A percentile compares a stretch with the other conserved stretches of the same genome.
Evolutionary conservation across 345 rosid genomes (phyloP).

Genomic region (Bruguiera gymnorhiza): DNA sequence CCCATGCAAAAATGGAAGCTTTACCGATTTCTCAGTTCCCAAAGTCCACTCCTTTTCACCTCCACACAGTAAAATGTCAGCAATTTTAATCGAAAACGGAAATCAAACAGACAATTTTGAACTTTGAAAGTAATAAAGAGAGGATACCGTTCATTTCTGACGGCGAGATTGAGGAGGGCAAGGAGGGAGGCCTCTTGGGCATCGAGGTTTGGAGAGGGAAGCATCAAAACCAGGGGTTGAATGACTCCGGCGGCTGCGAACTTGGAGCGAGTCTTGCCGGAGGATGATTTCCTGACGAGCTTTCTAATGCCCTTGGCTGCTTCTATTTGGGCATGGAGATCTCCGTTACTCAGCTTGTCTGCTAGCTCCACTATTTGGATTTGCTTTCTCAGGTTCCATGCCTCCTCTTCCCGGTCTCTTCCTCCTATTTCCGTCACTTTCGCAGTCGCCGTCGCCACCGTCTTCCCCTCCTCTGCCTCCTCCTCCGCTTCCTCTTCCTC

Average conservation of each 20-base stretch:
- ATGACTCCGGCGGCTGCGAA: conserved; percentile 72
- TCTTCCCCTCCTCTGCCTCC: conserved; percentile 3
- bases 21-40: neutral
- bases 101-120: neutral
- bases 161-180: conserved; percentile 78
- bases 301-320: conserved; percentile 63
- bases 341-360: conserved; percentile 48
- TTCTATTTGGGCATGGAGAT: conserved; percentile 56
- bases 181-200: conserved; percentile 72
- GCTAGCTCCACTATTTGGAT: conserved; percentile 44
- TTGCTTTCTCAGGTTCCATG: conserved; percentile 47
- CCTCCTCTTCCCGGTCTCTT: conserved; percentile 38
- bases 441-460: neutral
- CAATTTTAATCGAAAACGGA: neutral
- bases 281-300: conserved; percentile 50
- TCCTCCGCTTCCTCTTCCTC: neutral
- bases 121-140: neutral
- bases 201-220: conserved; percentile 47
- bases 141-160: conserved; percentile 54
- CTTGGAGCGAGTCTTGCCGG: conserved; percentile 56
- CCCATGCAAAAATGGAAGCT: neutral
- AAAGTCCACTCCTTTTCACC: neutral
- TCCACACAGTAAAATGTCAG: neutral
- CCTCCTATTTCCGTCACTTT: neutral
- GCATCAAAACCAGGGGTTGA: conserved; percentile 65